Base-by-base conservation (phyloP, 1,139 yeast genomes). In the Pneumocystis wakefieldiae region DNA sequence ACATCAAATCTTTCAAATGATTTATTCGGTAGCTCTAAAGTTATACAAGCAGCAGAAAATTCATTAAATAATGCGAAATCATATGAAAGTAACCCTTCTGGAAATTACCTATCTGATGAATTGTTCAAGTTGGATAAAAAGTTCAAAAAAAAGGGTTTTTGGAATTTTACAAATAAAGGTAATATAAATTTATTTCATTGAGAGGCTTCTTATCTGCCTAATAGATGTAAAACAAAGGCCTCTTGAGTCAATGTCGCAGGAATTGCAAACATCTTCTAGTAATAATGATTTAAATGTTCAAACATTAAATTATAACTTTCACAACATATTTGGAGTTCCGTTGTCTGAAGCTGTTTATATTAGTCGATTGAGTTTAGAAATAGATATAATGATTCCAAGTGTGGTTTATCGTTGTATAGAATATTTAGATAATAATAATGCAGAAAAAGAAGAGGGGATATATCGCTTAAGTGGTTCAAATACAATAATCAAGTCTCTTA, bases 391-490 rank as follows among this genome's bases (percentile, higher is more conserved):
- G 29, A 24, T 57, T 12, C 97, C 98, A 1, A 83, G 92, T 59
- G 83, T 92, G 12, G 81, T 89, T 29, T 86, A 76, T 70, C 77
- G 96, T 66, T 89, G 96, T 70, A 73, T 92, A 59, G 88, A 84
- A 66, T 86, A 80, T 69, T 77, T 92, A 61, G 79, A 81, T 63
- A 80, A 78, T 61, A 81, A 85, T 29, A 84, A 87, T 12, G 96
- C 95, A 0, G 77, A 86, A 24, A 82, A 81, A 67, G 95, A 89
- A 73, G 96, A 91, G 71, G 98, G 98, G 2, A 82, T 92, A 1
- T 92, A 92, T 76, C 78, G 98, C 67, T 77, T 91, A 64, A 88
- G 94, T 73, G 98, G 98, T 1, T 87, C 96, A 41, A 87, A 92
- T 63, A 81, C 91, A 0, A 80, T 85, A 61, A 88, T 92, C 35